Evolutionary conservation across 1,139 yeast genomes (phyloP).

Genomic region (Candida neerlandica): DNA sequence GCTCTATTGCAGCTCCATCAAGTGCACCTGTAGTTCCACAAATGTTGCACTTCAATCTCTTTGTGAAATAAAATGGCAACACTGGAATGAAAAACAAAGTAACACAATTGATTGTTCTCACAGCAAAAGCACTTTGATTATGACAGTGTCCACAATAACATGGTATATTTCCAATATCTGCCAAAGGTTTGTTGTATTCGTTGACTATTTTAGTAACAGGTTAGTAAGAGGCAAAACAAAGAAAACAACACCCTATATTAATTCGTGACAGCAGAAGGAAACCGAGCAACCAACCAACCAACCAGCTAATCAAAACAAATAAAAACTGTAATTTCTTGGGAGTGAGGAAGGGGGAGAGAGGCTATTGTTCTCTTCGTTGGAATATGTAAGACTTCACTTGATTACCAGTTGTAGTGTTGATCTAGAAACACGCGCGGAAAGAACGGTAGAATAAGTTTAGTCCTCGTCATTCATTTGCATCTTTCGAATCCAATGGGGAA

Average conservation of each 20-base stretch:
- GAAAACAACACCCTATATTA: neutral
- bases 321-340: neutral
- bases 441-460: neutral
- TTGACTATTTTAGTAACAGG: constrained; percentile 21
- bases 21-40: constrained; percentile 48
- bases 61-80: constrained; percentile 43
- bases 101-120: constrained; percentile 44
- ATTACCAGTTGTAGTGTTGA: too few species aligned
- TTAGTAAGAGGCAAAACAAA: neutral
- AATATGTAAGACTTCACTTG: too few species aligned
- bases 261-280: neutral
- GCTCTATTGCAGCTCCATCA: constrained; percentile 30
- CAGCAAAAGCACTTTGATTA: constrained; percentile 47
- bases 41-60: constrained; percentile 43
- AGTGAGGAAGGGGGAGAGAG: neutral
- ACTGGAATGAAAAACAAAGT: constrained; percentile 50
- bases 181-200: constrained; percentile 32
- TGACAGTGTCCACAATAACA: constrained; percentile 48
- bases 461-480: too few species aligned
- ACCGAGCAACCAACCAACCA: neutral
- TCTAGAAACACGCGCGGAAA: neutral
- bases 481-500: neutral
- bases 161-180: constrained; percentile 29
- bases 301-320: neutral
- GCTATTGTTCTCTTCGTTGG: neutral